Evolutionary conservation across 2,329 filamentous ascomycete genomes (phyloP), one percentile per base, ranked within the genome.

Genomic region (Colletotrichum graminicola): DNA sequence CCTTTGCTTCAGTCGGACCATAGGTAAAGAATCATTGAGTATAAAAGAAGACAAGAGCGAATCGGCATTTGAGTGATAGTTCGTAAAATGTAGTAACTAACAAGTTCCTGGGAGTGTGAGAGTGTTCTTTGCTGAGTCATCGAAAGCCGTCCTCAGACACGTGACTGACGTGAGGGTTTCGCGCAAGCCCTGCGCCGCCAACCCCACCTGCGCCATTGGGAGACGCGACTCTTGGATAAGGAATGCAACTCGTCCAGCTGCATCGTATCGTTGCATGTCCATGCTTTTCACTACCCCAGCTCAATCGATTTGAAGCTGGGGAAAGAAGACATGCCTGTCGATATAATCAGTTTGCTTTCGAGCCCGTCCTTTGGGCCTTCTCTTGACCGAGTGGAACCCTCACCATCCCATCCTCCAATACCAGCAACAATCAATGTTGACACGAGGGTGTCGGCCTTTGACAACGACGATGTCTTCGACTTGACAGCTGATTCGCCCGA

Each of bases 301-400:
- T 32, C 51, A 41, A 14, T 21, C 23, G n/a, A 5, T 21, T 10
- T 41, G 34, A 39, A 26, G 12, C 23, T 12, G 34, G 16, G 43
- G 12, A 23, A 26, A 34, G 18, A 16, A 63, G 65, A 10, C 3
- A 82, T 82, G 80, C 74, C 79, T 11, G 62, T 76, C 34, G 80
- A 82, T 72, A 75, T 83, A 12, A 82, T 83, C 65, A 76, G 74
- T 71, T 67, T 82, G 23, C 71, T 82, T 18, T 81, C 80, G 0
- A 82, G 80, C 66, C 78, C 79, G 14, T 66, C 74, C 32, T 36
- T 70, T 36, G 59, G 61, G 5, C 64, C 67, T 3, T 64, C 52
- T 14, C 49, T 34, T 2, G 26, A 32, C 29, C 63, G 47, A 5
- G 11, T 57, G 52, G 68, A n/a, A 74, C 69, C 21, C 18, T 52